These are phyloP conservation scores for Rubroboletus satanas DNA, from an alignment of 768 basidiomycete genomes.

Conservation along the genomic window DNA sequence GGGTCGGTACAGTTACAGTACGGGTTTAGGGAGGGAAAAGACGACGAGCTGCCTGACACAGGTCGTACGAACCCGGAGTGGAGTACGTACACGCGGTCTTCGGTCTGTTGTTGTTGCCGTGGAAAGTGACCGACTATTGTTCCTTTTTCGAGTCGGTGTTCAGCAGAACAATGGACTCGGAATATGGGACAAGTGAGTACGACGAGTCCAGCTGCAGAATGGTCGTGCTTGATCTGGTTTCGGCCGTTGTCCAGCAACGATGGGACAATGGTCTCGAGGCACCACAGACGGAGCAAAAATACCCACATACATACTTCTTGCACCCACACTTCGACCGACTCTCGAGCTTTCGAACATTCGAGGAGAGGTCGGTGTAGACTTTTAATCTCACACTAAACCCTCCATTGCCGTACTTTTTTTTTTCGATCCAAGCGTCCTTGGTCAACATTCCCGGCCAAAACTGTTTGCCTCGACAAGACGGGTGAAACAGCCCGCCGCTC, in stretches of 20 bases:
- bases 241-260: background rate
- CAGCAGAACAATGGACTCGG: background rate
- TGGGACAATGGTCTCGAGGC: background rate
- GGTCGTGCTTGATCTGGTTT: background rate
- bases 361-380: background rate
- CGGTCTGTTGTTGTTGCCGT: background rate
- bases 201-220: background rate
- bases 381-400: background rate
- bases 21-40: background rate
- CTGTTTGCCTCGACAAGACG: background rate
- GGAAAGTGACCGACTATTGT: background rate
- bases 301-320: background rate
- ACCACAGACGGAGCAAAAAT: background rate
- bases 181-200: background rate
- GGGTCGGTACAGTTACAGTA: constrained; percentile 16
- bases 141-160: background rate
- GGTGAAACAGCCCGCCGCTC: background rate
- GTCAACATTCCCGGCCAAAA: background rate
- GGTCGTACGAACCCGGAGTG: background rate
- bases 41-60: too few relatives aligned
- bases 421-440: background rate
- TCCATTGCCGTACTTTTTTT: background rate
- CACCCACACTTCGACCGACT: background rate
- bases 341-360: background rate
- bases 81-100: background rate